Percentiles rank a stretch among this genome's conserved stretches.
These are phyloP conservation scores for Russula compacta DNA, from an alignment of 768 basidiomycete species.

Conservation along the genomic window DNA sequence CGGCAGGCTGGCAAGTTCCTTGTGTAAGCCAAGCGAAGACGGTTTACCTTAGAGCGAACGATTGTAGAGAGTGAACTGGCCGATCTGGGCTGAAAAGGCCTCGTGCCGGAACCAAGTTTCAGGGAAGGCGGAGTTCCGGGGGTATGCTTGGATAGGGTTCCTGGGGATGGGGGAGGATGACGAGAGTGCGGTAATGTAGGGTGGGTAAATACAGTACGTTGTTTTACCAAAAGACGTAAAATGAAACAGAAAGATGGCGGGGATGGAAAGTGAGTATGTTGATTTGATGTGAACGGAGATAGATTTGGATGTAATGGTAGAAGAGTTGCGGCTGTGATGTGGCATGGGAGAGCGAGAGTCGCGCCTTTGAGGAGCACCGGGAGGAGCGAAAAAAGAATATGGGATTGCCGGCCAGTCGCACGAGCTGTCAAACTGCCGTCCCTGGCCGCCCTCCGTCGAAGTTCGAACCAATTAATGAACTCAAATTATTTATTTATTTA, in stretches of 20 bases:
- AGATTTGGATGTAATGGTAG: constrained; percentile 17
- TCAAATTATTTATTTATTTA: not conserved
- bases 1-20: constrained; percentile 5
- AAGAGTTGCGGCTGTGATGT: constrained; percentile 19
- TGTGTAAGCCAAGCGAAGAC: constrained; percentile 6
- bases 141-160: constrained; percentile 16
- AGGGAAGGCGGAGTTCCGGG: constrained; percentile 14
- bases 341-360: constrained; percentile 19
- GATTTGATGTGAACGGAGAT: constrained; percentile 20
- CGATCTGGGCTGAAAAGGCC: constrained; percentile 6
- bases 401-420: constrained; percentile 17
- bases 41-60: constrained; percentile 3
- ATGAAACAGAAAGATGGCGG: constrained; percentile 15
- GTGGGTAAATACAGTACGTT: constrained; percentile 17
- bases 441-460: constrained; percentile 11
- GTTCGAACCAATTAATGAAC: not conserved
- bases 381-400: constrained; percentile 17
- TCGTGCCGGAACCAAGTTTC: constrained; percentile 7
- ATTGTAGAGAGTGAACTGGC: constrained; percentile 13
- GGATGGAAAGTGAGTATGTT: constrained; percentile 15
- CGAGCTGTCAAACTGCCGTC: constrained; percentile 19
- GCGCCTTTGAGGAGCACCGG: constrained; percentile 13
- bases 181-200: constrained; percentile 6
- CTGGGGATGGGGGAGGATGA: constrained; percentile 11
- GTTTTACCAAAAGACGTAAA: constrained; percentile 18